Evolutionary conservation across 805 yeast species (phyloP).

Genomic region (Lipomyces chichibuensis): DNA sequence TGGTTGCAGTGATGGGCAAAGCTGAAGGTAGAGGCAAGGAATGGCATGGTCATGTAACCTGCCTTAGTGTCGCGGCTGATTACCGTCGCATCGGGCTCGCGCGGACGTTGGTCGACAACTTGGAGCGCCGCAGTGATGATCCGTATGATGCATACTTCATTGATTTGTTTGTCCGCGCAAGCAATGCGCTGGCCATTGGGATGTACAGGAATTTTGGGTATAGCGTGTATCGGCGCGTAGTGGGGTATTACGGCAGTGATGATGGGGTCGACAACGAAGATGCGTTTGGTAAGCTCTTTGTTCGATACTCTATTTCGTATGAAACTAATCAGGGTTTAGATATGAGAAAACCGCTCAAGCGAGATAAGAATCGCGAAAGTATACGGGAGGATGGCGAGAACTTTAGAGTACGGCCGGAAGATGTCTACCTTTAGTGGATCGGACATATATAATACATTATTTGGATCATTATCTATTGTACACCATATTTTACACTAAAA

Average conservation of each 20-base stretch:
- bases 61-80: conserved; percentile 83
- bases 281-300: conserved; percentile 69
- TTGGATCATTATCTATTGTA: background rate
- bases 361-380: conserved; percentile 43
- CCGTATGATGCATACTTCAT: conserved; percentile 76
- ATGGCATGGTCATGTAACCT: conserved; percentile 97
- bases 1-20: conserved; percentile 85
- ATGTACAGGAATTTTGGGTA: conserved; percentile 88
- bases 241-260: conserved; percentile 74
- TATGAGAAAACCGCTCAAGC: conserved; percentile 48
- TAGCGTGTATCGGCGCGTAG: conserved; percentile 79
- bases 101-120: conserved; percentile 68
- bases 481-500: background rate
- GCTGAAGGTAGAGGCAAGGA: conserved; percentile 83
- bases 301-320: background rate
- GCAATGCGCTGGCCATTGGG: conserved; percentile 75
- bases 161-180: conserved; percentile 89
- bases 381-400: conserved; percentile 39
- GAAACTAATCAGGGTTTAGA: conserved; percentile 34
- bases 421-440: conserved; percentile 25
- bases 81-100: conserved; percentile 88
- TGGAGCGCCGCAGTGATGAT: conserved; percentile 74
- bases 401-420: conserved; percentile 36
- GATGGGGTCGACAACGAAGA: conserved; percentile 61
- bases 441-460: background rate